Base-by-base conservation (phyloP, 331 rosid genomes). In the Prunus yedoensis region DNA sequence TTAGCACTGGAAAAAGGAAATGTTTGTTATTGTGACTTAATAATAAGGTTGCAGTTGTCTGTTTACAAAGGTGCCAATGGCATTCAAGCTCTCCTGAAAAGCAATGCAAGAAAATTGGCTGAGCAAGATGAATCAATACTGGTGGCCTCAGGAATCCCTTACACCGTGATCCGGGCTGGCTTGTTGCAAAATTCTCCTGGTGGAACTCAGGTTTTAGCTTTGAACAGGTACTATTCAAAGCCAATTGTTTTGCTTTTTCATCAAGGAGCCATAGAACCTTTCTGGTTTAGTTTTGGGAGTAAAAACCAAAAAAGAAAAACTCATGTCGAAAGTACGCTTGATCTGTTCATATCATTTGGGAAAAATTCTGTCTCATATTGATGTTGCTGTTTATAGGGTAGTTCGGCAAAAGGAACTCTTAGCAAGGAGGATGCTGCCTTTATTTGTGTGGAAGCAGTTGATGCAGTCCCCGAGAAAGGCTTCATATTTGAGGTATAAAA, bases 341-440 rank as follows among this genome's bases (percentile, higher is more conserved):
- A 35, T 6, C 41, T 35, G 41, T 35, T 35, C 41, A 35, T 6
- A 35, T 35, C 41, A 35, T 35, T 35, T 35, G 8, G 41, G 8
- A 35, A 35, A 35, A 35, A 35, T 11, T 15, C 46, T 47, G 16
- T 32, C 63, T 27, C 57, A 57, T 21, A 13, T 71, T 75, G 20
- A 18, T 74, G 62, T 73, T 74, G 58, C n/a, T 57, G 49, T 30
- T 65, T 54, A 74, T 79, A 94, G 99, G 97, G 97, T 62, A 78
- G 86, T 82, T 81, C 97, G 47, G 85, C 73, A 35, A 85, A 63
- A 25, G 91, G 91, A 74, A 84, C 82, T 58, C 95, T 94, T 28
- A 88, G 96, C 87, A 92, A 94, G 87, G 96, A 90, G 87, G 97
- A 92, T 82, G 97, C 93, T 17, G 95, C 99, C 56, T 86, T 89